A percentile compares a stretch with the other conserved stretches of the same genome.
These are phyloP conservation scores for Paraphoma chrysanthemicola DNA, from an alignment of 2,329 filamentous ascomycete species.

Conservation along the genomic window DNA sequence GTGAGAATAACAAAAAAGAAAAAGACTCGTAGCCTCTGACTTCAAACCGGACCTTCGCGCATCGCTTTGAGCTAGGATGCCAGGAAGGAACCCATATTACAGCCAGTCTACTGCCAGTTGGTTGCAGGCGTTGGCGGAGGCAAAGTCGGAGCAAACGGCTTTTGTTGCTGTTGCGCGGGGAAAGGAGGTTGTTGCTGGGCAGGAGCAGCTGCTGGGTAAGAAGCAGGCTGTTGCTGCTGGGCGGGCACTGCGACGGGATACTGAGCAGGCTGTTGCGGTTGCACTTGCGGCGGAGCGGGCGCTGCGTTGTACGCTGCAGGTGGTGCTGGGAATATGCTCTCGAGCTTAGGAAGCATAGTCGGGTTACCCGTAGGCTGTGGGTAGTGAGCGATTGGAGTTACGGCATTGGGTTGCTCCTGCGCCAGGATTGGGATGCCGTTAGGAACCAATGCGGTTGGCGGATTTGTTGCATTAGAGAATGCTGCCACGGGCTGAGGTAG, in stretches of 20 bases:
- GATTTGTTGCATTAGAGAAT: neutral
- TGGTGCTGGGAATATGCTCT: slow-evolving; percentile 25
- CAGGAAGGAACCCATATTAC: neutral
- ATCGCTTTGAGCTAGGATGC: neutral
- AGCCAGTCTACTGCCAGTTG: slow-evolving; percentile 26
- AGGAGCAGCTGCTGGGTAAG: neutral
- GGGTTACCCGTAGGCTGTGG: slow-evolving; percentile 10
- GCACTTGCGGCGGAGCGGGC: neutral
- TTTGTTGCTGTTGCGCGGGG: neutral
- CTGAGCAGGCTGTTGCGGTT: slow-evolving; percentile 1
- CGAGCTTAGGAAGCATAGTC: slow-evolving; percentile 13
- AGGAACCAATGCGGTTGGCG: neutral
- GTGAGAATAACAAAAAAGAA: neutral
- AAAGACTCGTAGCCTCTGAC: neutral
- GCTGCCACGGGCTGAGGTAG: neutral
- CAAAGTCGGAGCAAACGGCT: neutral
- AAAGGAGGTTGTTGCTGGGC: neutral
- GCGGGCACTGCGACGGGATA: neutral
- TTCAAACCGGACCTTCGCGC: neutral
- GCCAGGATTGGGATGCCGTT: slow-evolving; percentile 11
- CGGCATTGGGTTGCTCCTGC: slow-evolving; percentile 1
- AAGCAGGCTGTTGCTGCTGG: neutral
- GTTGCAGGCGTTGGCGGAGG: slow-evolving; percentile 11
- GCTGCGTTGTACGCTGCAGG: slow-evolving; percentile 26
- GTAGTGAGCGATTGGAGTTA: slow-evolving; percentile 3